These are phyloP conservation scores for Acanthochlamys bracteata DNA, from an alignment of 106 monocot species.

Conservation along the genomic window DNA sequence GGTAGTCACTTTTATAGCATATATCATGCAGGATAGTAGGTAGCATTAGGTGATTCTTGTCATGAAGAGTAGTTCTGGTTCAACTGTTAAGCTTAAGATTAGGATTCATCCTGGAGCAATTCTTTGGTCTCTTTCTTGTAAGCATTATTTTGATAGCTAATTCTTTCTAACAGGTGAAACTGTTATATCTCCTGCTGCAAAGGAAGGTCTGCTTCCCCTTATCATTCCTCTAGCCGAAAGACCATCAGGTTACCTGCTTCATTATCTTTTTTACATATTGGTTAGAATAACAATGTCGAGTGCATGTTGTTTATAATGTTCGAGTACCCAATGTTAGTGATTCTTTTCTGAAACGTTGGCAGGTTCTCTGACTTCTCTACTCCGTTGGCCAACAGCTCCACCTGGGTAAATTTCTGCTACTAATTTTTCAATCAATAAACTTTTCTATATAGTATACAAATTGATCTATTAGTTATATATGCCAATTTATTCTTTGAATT, in stretches of 20 bases:
- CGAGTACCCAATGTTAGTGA: background rate
- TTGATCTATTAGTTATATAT: background rate
- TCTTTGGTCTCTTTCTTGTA: background rate
- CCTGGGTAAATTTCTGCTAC: constrained; percentile 47
- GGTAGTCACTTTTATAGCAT: too few relatives aligned
- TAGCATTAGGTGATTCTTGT: too few relatives aligned
- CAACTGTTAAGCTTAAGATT: too few relatives aligned
- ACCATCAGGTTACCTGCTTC: constrained; percentile 47
- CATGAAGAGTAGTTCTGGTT: too few relatives aligned
- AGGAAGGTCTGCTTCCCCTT: constrained; percentile 75
- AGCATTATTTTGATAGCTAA: background rate
- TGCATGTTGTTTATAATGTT: too few relatives aligned
- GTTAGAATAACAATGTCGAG: background rate
- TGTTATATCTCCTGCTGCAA: constrained; percentile 67
- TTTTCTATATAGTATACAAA: background rate
- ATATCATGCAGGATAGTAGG: too few relatives aligned
- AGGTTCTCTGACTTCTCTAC: constrained; percentile 83
- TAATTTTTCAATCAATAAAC: background rate
- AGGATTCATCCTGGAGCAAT: too few relatives aligned
- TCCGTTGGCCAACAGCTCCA: constrained; percentile 96
- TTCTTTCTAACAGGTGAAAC: constrained; percentile 51
- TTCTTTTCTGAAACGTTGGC: background rate
- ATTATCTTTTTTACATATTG: background rate
- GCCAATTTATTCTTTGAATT: background rate
- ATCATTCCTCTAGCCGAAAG: constrained; percentile 76